Percentiles rank a stretch among this genome's conserved stretches.
Evolutionary conservation across 2,329 filamentous ascomycete species (phyloP).

Genomic region (Aspergillus pseudoterreus): DNA sequence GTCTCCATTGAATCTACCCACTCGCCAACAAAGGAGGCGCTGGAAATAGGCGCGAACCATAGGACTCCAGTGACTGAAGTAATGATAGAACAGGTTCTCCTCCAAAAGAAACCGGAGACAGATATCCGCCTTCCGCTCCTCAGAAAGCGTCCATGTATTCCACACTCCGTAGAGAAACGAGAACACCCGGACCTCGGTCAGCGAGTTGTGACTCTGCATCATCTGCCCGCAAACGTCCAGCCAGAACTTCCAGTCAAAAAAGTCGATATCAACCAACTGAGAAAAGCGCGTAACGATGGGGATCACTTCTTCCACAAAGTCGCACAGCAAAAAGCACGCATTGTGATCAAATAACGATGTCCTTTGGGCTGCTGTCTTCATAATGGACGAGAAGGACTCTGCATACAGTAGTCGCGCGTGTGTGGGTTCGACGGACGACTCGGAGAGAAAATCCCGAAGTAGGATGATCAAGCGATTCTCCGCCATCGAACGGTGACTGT

Average conservation of each 20-base stretch:
- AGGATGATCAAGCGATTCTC: conserved; percentile 82
- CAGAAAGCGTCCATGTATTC: conserved; percentile 65
- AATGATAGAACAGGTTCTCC: conserved; percentile 69
- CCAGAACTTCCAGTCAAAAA: conserved; percentile 72
- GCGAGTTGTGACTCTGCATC: conserved; percentile 77
- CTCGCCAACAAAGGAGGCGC: conserved; percentile 82
- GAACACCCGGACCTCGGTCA: conserved; percentile 82
- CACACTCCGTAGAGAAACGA: conserved; percentile 78
- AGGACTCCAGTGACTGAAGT: conserved; percentile 92
- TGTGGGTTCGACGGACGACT: conserved; percentile 52
- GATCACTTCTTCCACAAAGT: conserved; percentile 81
- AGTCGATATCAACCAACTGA: conserved; percentile 42
- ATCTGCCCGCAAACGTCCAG: conserved; percentile 74
- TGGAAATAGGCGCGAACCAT: conserved; percentile 95
- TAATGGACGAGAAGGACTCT: conserved; percentile 66
- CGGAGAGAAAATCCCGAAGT: conserved; percentile 73
- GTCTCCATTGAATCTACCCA: conserved; percentile 71
- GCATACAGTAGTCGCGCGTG: conserved; percentile 68
- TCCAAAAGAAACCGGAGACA: conserved; percentile 74
- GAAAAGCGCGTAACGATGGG: conserved; percentile 62
- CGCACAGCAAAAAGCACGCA: conserved; percentile 84
- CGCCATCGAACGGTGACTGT: conserved; percentile 76
- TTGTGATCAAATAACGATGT: conserved; percentile 78
- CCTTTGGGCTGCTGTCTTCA: conserved; percentile 70
- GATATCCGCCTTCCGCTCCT: conserved; percentile 63